Base-by-base conservation (phyloP, 345 rosid genomes). In the Physaria fendleri region DNA sequence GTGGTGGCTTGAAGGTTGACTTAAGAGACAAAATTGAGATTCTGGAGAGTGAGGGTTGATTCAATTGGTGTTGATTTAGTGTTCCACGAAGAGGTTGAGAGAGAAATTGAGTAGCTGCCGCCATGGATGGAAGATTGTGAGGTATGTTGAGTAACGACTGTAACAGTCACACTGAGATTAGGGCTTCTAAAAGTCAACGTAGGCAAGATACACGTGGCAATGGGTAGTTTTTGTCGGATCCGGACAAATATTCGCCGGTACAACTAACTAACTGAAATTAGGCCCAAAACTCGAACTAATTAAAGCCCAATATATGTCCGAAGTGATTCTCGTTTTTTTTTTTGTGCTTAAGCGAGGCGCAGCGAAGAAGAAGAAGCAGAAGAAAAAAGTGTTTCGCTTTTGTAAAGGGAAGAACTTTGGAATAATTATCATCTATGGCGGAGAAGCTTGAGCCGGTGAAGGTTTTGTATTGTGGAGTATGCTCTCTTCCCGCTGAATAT, bases 401-500 rank as follows among this genome's bases (percentile, higher is more conserved):
- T n/a, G 1, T 1, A 27, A 35, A 44, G 29, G 14, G 39, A 58
- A n/a, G 0, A 45, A 22, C 5, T 56, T 37, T 1, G 7, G 32
- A 38, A 8, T n/a, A n/a, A n/a, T n/a, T 17, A 52, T 35, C 0
- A 54, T 33, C 27, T 20, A 81, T 85, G 89, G 85, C 82, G 27
- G 88, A 77, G 76, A 88, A 87, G 76, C 85, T 82, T 15, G 83
- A 81, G 48, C 81, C 98, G 2, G 88, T 76, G 29, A 75, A 71
- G 58, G 91, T 92, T 43, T 71, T 84, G 54, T 86, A 88, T 70
- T 92, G 98, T n/a, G 59, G 75, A 4, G 75, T 74, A 12, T 90
- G 97, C 57, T 79, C 88, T 65, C 82, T 92, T 23, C 98, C 98
- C 0, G 87, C 95, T 0, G 98, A 92, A 80, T 92, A 88, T 75